phyloP scores from a whole-genome alignment of 2,329 filamentous ascomycete species.

The Nemania sp. region DNA sequence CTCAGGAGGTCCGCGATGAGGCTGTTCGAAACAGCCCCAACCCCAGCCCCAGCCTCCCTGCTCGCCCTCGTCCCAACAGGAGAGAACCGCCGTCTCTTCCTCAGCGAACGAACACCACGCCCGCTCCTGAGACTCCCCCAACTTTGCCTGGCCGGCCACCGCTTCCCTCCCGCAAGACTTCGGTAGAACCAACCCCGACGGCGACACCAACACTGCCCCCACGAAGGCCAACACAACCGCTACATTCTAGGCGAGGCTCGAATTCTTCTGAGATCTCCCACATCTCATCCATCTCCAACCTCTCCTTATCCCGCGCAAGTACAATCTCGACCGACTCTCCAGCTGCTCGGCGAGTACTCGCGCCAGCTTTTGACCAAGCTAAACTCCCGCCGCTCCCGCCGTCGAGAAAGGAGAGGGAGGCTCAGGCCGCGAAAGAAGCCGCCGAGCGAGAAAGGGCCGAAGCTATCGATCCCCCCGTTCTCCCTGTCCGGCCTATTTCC shows the following conservation, averaged over 20 bases:
- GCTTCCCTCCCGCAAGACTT: conserved; percentile 52
- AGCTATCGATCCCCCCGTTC: conserved; percentile 50
- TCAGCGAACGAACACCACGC: conserved; percentile 50
- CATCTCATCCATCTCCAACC: conserved; percentile 64
- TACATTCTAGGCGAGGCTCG: conserved; percentile 64
- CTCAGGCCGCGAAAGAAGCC: conserved; percentile 54
- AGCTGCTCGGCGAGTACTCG: conserved; percentile 60
- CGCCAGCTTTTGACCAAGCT: conserved; percentile 67
- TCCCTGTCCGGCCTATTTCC: conserved; percentile 46
- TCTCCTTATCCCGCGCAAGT: conserved; percentile 65
- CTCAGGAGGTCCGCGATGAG: conserved; percentile 48
- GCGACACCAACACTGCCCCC: conserved; percentile 63
- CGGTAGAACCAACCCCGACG: conserved; percentile 44
- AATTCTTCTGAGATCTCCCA: conserved; percentile 69
- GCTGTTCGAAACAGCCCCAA: conserved; percentile 51
- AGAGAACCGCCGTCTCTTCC: conserved; percentile 54
- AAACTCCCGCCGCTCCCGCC: conserved; percentile 70
- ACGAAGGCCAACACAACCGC: conserved; percentile 59
- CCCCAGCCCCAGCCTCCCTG: conserved; percentile 56
- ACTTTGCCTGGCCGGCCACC: conserved; percentile 51
- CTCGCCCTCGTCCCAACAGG: conserved; percentile 55
- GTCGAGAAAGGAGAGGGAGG: conserved; percentile 65
- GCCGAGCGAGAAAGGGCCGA: conserved; percentile 49
- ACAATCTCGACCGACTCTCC: conserved; percentile 58
- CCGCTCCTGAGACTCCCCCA: conserved; percentile 44